Conservation (phyloP, 257 asterid genomes). For the Solanum etuberosum region DNA sequence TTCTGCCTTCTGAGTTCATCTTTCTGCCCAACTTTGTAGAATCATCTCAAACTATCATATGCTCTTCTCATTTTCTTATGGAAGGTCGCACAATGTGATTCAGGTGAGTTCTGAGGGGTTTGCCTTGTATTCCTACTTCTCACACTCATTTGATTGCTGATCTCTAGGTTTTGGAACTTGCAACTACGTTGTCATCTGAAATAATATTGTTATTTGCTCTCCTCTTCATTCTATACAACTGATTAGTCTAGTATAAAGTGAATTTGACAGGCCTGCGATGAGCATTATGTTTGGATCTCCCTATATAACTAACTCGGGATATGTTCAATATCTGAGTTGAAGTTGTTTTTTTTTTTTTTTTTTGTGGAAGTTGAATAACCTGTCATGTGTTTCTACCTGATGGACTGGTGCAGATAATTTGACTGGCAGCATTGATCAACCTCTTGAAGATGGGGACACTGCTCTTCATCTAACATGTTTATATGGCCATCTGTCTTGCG, state of each 20-base stretch:
- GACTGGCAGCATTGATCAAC: conserved; percentile 64
- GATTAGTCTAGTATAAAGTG: neutral
- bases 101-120: neutral
- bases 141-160: neutral
- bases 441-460: conserved; percentile 89
- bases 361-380: neutral
- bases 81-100: neutral
- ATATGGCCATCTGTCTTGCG: conserved; percentile 73
- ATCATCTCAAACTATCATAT: neutral
- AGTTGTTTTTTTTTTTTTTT: neutral
- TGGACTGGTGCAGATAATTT: conserved; percentile 37
- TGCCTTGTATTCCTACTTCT: neutral
- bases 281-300: neutral
- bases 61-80: neutral
- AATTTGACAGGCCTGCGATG: neutral
- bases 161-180: neutral
- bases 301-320: neutral
- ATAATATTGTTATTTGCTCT: neutral
- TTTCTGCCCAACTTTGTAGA: neutral
- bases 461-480: conserved; percentile 87
- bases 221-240: neutral
- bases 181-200: neutral
- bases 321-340: neutral
- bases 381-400: neutral
- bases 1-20: neutral